Evolutionary conservation across 2,329 filamentous ascomycete species (phyloP).

Genomic region (Zelopaecilomyces penicillatus): DNA sequence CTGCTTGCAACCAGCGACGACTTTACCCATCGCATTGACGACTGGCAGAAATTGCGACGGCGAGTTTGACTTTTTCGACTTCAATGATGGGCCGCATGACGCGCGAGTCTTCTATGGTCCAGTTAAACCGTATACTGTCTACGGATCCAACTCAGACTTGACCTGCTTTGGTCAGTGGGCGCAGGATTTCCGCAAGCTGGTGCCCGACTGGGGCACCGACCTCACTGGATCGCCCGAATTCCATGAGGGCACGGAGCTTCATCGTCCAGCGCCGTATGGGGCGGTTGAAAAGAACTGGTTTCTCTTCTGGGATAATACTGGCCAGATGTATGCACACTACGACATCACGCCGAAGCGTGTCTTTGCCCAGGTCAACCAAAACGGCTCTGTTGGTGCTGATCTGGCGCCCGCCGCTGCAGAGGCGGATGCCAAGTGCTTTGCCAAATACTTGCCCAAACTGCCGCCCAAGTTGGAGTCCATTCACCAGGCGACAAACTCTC

Average conservation of each 20-base stretch:
- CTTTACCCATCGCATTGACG: conserved; percentile 40
- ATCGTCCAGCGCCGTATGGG: conserved; percentile 36
- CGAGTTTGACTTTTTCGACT: conserved; percentile 30
- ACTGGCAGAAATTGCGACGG: conserved; percentile 35
- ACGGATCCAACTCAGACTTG: conserved; percentile 45
- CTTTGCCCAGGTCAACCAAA: conserved; percentile 36
- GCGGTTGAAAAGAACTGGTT: conserved; percentile 55
- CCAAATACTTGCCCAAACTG: conserved; percentile 34
- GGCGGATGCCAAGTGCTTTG: conserved; percentile 37
- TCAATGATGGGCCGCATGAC: conserved; percentile 48
- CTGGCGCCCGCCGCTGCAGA: conserved; percentile 28
- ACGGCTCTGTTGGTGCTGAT: conserved; percentile 40
- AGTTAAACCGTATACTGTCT: conserved; percentile 39
- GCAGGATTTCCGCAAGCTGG: conserved; percentile 42
- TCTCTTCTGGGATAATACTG: conserved; percentile 46
- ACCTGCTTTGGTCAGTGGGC: conserved; percentile 51
- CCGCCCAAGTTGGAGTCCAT: conserved; percentile 34
- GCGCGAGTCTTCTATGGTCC: conserved; percentile 50
- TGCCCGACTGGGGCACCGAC: conserved; percentile 33
- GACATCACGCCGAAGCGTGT: conserved; percentile 41
- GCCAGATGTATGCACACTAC: conserved; percentile 42
- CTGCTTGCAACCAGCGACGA: conserved; percentile 32
- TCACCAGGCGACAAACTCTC: conserved; percentile 53
- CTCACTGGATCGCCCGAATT: conserved; percentile 26
- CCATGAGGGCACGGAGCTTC: conserved; percentile 38